Conservation (phyloP, 192 early-diverging fungal species). For the Podila clonocystis region DNA sequence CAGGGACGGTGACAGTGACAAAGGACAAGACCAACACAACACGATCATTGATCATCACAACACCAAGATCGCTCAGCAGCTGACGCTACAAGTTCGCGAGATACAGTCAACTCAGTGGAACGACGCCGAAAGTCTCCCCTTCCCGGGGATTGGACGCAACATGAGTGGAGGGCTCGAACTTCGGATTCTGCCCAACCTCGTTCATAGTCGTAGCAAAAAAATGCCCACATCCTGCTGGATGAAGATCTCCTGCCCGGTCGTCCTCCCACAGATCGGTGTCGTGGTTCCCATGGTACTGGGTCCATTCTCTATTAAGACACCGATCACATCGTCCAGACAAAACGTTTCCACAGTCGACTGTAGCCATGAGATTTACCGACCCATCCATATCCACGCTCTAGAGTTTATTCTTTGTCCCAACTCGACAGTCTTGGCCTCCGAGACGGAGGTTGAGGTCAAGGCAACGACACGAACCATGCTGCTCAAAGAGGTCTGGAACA, state of each 20-base stretch:
- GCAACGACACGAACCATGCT: slow-evolving; percentile 12
- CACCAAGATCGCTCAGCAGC: neutral
- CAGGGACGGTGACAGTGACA: too few species aligned
- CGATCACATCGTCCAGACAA: neutral
- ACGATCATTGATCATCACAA: neutral
- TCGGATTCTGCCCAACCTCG: neutral
- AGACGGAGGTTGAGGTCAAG: neutral
- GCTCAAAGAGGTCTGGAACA: slow-evolving; percentile 52
- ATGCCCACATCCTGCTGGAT: neutral
- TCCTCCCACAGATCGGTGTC: neutral
- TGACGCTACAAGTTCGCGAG: neutral
- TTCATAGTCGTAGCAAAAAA: neutral
- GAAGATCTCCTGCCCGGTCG: neutral
- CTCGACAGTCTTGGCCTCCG: neutral
- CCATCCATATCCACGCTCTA: slow-evolving; percentile 7
- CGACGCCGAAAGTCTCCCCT: neutral
- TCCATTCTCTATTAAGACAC: neutral
- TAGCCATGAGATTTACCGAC: slow-evolving; percentile 9
- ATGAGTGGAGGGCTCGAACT: neutral
- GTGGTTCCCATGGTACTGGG: slow-evolving; percentile 18
- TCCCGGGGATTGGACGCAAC: neutral
- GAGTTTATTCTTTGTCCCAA: neutral
- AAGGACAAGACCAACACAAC: too few species aligned
- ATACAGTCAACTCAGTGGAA: neutral
- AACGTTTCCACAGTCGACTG: neutral